Conservation (phyloP, 2,329 filamentous ascomycete species). For the Aureobasidium leucospermi region DNA sequence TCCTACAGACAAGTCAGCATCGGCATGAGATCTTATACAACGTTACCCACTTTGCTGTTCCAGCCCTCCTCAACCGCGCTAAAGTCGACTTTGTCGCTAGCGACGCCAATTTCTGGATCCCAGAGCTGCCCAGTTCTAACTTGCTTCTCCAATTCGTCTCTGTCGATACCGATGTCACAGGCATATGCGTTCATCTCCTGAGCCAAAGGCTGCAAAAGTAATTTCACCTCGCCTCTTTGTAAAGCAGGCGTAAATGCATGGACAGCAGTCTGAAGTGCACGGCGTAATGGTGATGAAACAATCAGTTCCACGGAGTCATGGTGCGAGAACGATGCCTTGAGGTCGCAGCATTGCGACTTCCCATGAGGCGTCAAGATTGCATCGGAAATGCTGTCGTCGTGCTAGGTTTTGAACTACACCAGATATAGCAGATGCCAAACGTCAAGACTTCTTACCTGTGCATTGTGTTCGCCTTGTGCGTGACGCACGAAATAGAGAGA, state of each 20-base stretch:
- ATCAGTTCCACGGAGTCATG: constrained; percentile 56
- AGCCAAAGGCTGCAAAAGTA: constrained; percentile 64
- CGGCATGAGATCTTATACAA: not conserved
- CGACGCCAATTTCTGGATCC: constrained; percentile 56
- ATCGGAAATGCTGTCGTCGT: constrained; percentile 62
- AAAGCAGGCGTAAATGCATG: constrained; percentile 57
- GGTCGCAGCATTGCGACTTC: constrained; percentile 60
- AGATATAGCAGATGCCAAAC: not conserved
- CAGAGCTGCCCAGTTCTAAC: constrained; percentile 29
- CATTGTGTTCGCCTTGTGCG: constrained; percentile 70
- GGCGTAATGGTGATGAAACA: constrained; percentile 69
- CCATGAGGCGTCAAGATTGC: constrained; percentile 69
- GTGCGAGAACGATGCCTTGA: constrained; percentile 57
- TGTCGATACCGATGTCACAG: constrained; percentile 63
- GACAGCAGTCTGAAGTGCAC: constrained; percentile 73
- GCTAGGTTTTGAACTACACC: constrained; percentile 37
- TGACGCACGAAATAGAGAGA: constrained; percentile 65
- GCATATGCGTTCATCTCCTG: constrained; percentile 71
- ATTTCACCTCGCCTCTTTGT: constrained; percentile 38
- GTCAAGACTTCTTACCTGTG: not conserved
- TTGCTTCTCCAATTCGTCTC: not conserved
- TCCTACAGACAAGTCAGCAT: constrained; percentile 13
- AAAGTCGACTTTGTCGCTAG: constrained; percentile 55
- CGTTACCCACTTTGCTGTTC: constrained; percentile 53
- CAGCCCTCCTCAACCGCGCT: constrained; percentile 50